phyloP scores from a whole-genome alignment of 352 stramenopile species.

The Globisporangium spinosum region DNA sequence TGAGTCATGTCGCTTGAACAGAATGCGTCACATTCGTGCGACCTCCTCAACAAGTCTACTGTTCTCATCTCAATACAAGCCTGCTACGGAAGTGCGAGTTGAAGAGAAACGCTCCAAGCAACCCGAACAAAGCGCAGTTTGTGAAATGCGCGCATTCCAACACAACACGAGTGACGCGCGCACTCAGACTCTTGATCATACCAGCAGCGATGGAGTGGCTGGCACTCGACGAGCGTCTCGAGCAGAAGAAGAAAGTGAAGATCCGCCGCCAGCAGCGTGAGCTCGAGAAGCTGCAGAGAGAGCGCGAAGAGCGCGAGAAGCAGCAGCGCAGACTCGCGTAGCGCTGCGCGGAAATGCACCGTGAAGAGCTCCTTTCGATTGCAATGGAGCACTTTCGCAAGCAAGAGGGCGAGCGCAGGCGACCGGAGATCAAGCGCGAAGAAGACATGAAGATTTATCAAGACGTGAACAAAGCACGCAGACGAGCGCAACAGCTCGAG shows the following conservation, averaged over 20 bases:
- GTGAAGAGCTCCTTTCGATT: conserved; percentile 47
- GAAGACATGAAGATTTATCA: conserved; percentile 36
- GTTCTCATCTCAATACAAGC: not conserved
- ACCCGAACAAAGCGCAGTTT: not conserved
- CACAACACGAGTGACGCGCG: not conserved
- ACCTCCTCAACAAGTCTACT: not conserved
- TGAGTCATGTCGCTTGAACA: conserved; percentile 5
- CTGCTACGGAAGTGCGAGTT: not conserved
- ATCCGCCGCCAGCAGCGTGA: conserved; percentile 50
- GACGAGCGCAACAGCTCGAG: conserved; percentile 28
- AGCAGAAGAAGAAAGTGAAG: conserved; percentile 42
- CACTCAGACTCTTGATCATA: not conserved
- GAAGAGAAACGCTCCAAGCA: conserved; percentile 7
- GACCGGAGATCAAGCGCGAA: conserved; percentile 30
- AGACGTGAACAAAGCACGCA: conserved; percentile 23
- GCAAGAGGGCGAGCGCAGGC: conserved; percentile 21
- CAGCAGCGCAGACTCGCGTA: conserved; percentile 26
- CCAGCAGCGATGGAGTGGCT: conserved; percentile 37
- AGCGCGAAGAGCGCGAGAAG: conserved; percentile 28
- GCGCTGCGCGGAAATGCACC: conserved; percentile 48
- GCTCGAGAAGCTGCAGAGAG: conserved; percentile 26
- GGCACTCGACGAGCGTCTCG: conserved; percentile 40
- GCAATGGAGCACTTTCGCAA: conserved; percentile 32
- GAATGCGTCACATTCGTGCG: not conserved
- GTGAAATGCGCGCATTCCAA: not conserved